Percentiles rank a stretch among this genome's conserved stretches.
phyloP scores from a whole-genome alignment of 306 rosid genomes.

The Carpinus fangiana region DNA sequence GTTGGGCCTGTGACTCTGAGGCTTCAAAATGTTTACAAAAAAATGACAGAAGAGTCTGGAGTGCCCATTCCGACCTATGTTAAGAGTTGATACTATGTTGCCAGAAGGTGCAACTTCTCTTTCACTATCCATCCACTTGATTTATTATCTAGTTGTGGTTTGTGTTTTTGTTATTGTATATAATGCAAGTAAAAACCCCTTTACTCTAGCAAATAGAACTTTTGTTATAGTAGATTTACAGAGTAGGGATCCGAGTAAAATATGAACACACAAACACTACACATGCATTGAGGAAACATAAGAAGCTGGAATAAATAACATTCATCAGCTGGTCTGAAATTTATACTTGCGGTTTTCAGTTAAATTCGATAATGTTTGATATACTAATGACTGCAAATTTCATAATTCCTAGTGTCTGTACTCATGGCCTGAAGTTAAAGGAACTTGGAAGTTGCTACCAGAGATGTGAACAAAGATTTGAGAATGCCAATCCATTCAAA shows the following conservation, averaged over 20 bases:
- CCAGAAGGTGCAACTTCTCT: conserved; percentile 21
- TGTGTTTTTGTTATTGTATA: background rate
- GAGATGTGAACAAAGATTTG: background rate
- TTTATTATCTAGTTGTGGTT: conserved; percentile 3
- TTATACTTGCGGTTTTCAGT: background rate
- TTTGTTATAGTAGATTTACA: background rate
- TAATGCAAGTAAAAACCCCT: background rate
- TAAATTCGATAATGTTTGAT: background rate
- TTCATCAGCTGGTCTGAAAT: background rate
- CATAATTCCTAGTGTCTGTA: background rate
- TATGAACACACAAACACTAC: background rate
- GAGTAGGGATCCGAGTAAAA: background rate
- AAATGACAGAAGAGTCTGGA: conserved; percentile 65
- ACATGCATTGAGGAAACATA: background rate
- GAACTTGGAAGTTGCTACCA: background rate
- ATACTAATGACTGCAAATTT: background rate
- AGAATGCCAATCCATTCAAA: background rate
- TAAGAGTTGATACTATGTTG: conserved; percentile 12
- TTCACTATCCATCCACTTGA: conserved; percentile 25
- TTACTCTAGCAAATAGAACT: background rate
- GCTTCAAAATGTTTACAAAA: conserved; percentile 70
- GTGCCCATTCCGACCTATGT: conserved; percentile 50
- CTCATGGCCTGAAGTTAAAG: background rate
- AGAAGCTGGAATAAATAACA: background rate
- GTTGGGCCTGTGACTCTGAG: conserved; percentile 70